phyloP scores from a whole-genome alignment of 768 basidiomycete genomes.

The Lenzites betulinus region DNA sequence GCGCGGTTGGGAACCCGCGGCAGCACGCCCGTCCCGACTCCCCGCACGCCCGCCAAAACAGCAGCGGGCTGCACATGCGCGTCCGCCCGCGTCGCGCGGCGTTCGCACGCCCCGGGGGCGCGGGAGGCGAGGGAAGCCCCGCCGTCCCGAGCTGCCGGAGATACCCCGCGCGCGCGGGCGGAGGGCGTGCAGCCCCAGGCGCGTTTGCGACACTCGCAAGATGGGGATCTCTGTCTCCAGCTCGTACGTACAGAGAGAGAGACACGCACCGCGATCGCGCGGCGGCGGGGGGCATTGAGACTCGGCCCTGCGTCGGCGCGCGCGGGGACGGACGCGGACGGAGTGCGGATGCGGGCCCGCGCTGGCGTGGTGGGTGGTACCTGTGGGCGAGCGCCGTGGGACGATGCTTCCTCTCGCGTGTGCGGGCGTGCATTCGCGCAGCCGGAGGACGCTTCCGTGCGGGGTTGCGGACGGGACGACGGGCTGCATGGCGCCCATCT shows the following conservation, averaged over 20 bases:
- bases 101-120: not conserved
- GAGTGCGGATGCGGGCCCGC: not conserved
- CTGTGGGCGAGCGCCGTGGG: not conserved
- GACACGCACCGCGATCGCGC: not conserved
- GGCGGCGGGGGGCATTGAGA: not conserved
- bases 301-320: not conserved
- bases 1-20: not conserved
- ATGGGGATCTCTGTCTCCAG: no score
- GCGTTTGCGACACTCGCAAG: not conserved
- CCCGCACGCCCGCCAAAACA: not conserved
- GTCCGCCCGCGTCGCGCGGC: not conserved
- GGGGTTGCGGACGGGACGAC: not conserved
- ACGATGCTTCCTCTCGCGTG: not conserved
- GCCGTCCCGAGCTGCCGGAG: conserved; percentile 10
- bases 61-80: not conserved
- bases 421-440: not conserved
- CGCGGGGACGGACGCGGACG: not conserved
- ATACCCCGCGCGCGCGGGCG: not conserved
- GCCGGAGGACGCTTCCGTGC: not conserved
- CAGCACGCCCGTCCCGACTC: not conserved
- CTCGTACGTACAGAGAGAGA: no score
- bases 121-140: conserved; percentile 2
- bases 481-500: not conserved
- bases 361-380: not conserved
- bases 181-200: not conserved